These are phyloP conservation scores for Sonneratia caseolaris DNA, from an alignment of 345 rosid genomes.

Conservation along the genomic window DNA sequence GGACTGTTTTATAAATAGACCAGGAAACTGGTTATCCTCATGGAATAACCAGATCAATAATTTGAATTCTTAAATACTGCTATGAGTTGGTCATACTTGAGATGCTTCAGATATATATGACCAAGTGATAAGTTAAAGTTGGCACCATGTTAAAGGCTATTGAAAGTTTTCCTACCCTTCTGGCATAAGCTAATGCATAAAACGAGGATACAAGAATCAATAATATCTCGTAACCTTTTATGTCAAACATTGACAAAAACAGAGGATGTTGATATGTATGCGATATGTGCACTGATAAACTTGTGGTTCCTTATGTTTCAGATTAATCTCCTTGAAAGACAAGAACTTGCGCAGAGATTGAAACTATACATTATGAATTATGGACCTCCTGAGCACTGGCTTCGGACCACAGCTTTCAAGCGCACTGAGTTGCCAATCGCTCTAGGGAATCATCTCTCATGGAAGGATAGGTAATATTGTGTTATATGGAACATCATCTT, in stretches of 20 bases:
- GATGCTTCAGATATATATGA: background rate
- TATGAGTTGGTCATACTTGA: background rate
- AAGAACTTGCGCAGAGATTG: slow-evolving; percentile 73
- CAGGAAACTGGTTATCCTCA: background rate
- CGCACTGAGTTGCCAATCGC: slow-evolving; percentile 83
- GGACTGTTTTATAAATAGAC: background rate
- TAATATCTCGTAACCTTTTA: background rate
- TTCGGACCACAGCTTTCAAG: slow-evolving; percentile 58
- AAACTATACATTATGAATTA: slow-evolving; percentile 48
- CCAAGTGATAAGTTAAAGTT: background rate
- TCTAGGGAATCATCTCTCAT: slow-evolving; percentile 95
- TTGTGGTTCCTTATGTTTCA: slow-evolving; percentile 22
- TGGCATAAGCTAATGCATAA: background rate
- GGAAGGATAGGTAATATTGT: slow-evolving; percentile 75
- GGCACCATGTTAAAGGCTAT: background rate
- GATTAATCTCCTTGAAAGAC: slow-evolving; percentile 66
- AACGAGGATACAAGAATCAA: background rate
- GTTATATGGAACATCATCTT: background rate
- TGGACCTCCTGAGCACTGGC: slow-evolving; percentile 87
- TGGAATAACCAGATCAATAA: background rate
- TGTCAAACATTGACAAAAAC: background rate
- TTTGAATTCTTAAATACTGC: background rate
- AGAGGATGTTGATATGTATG: background rate
- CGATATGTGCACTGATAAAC: background rate
- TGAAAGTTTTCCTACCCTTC: background rate